Evolutionary conservation across 345 rosid species (phyloP).

Genomic region (Eucalyptus grandis): DNA sequence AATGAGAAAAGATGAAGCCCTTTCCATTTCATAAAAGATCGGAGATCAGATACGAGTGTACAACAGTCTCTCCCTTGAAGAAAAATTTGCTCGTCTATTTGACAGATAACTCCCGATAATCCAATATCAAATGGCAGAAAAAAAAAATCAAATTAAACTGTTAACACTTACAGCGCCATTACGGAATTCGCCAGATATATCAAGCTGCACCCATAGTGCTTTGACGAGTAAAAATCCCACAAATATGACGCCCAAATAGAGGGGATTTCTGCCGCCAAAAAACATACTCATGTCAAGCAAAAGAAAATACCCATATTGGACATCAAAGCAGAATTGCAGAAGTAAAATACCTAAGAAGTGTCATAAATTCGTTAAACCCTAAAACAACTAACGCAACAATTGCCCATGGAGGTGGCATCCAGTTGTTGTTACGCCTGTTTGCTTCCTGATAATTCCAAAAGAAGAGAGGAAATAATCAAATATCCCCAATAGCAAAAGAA

Average conservation of each 20-base stretch:
- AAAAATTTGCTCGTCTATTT: not conserved
- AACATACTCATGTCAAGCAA: not conserved
- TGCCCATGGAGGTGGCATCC: constrained; percentile 99
- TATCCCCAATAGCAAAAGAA: not conserved
- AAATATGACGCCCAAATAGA: constrained; percentile 62
- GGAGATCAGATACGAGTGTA: no score
- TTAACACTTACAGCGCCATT: constrained; percentile 72
- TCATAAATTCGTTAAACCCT: constrained; percentile 98
- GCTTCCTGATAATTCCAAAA: constrained; percentile 69
- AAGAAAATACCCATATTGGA: not conserved
- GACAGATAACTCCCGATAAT: not conserved
- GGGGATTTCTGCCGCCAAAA: constrained; percentile 72
- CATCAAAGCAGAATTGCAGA: not conserved
- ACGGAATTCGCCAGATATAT: constrained; percentile 75
- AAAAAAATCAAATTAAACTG: not conserved
- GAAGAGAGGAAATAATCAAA: not conserved
- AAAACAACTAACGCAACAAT: constrained; percentile 68
- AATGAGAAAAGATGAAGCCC: not conserved
- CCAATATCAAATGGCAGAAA: not conserved
- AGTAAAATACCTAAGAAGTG: constrained; percentile 65
- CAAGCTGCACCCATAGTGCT: constrained; percentile 96
- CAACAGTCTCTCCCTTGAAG: not conserved
- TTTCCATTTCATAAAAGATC: not conserved
- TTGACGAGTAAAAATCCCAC: constrained; percentile 58
- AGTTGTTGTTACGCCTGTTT: constrained; percentile 82